Evolutionary conservation across 2,329 filamentous ascomycete genomes (phyloP).

Genomic region (Epichloe sylvatica): DNA sequence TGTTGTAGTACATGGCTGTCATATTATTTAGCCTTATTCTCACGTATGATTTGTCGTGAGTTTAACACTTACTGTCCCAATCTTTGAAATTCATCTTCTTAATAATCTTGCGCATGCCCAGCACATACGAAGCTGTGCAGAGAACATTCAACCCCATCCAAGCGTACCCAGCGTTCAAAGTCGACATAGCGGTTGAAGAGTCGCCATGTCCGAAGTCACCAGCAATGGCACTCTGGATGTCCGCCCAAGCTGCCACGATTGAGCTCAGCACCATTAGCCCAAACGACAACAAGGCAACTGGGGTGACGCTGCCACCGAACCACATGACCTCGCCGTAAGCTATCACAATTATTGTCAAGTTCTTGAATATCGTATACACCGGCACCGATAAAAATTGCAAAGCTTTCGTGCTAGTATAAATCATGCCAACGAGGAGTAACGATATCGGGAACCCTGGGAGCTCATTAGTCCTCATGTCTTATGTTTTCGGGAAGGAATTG

Average conservation of each 20-base stretch:
- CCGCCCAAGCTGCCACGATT: constrained; percentile 89
- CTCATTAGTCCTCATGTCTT: not conserved
- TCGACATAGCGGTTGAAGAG: constrained; percentile 64
- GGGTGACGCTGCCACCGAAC: constrained; percentile 88
- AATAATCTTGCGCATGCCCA: constrained; percentile 95
- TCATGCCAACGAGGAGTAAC: constrained; percentile 93
- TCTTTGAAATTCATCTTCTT: constrained; percentile 99
- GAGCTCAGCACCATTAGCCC: constrained; percentile 94
- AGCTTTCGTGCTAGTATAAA: constrained; percentile 93
- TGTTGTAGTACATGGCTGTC: constrained; percentile 99
- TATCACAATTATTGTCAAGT: constrained; percentile 96
- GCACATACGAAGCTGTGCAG: constrained; percentile 77
- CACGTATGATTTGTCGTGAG: not conserved
- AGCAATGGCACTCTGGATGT: constrained; percentile 73
- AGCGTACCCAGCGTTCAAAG: constrained; percentile 83
- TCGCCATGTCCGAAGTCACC: constrained; percentile 43
- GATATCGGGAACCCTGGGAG: constrained; percentile 83
- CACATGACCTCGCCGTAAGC: constrained; percentile 96
- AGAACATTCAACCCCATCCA: constrained; percentile 98
- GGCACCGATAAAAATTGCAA: constrained; percentile 94
- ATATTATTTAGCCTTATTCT: constrained; percentile 16
- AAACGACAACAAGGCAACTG: constrained; percentile 81
- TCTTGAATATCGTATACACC: constrained; percentile 99
- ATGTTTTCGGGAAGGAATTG: not conserved
- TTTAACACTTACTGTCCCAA: constrained; percentile 75